Conservation (phyloP, 371 early-diverging fungal species). For the Mortierella sp. region DNA sequence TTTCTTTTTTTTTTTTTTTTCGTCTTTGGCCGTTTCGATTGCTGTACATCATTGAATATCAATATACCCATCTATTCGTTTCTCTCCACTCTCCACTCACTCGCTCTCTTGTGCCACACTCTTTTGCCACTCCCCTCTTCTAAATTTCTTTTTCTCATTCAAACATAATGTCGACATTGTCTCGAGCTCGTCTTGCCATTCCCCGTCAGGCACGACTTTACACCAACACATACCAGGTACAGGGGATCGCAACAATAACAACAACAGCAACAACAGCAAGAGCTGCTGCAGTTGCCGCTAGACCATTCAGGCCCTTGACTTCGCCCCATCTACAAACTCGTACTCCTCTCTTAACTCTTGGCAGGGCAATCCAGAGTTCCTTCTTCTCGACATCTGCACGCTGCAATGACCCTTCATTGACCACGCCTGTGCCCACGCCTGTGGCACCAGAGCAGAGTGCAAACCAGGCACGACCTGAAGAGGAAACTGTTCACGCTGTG, state of each 20-base stretch:
- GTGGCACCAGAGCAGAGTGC: slow-evolving; percentile 30
- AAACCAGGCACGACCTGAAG: slow-evolving; percentile 29
- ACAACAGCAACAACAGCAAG: neutral
- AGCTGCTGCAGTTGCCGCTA: neutral
- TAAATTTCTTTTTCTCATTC: too few species aligned
- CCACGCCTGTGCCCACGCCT: slow-evolving; percentile 47
- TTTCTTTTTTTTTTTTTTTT: slow-evolving; percentile 1
- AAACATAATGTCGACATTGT: slow-evolving; percentile 34
- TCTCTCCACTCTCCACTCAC: slow-evolving; percentile 7
- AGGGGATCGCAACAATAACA: slow-evolving; percentile 4
- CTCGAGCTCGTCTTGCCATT: slow-evolving; percentile 30
- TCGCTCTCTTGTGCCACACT: neutral
- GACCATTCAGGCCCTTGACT: neutral
- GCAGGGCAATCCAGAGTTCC: slow-evolving; percentile 38
- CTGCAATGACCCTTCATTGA: slow-evolving; percentile 49
- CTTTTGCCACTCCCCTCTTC: neutral
- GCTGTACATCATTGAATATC: too few species aligned
- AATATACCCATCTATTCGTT: neutral
- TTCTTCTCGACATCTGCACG: slow-evolving; percentile 43
- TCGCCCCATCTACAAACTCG: neutral
- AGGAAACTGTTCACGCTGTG: slow-evolving; percentile 80
- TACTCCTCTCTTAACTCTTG: slow-evolving; percentile 22
- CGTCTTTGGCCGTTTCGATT: neutral
- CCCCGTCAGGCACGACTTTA: slow-evolving; percentile 26
- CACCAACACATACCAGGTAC: slow-evolving; percentile 9